A percentile compares a stretch with the other conserved stretches of the same genome.
phyloP scores from a whole-genome alignment of 2,329 filamentous ascomycete genomes.

The Pleomassaria siparia region DNA sequence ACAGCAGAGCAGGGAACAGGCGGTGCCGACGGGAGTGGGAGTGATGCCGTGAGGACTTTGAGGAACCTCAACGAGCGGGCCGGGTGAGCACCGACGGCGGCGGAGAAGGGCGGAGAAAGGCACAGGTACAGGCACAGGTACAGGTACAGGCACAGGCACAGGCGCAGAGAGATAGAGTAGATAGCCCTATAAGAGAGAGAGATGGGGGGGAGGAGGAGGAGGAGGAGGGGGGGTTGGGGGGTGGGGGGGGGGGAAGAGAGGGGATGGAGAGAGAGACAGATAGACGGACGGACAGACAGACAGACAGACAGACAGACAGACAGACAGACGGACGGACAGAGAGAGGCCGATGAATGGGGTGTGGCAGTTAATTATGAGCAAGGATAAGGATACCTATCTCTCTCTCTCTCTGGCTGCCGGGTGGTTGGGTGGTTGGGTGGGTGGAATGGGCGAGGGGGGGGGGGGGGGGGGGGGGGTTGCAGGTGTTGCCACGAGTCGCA shows the following conservation, averaged over 20 bases:
- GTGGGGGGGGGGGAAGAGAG: conserved; percentile 6
- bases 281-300: no score
- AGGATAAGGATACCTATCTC: conserved; percentile 8
- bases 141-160: background rate
- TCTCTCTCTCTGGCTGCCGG: conserved; percentile 10
- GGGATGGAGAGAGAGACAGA: conserved; percentile 1
- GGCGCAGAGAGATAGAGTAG: background rate
- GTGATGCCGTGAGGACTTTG: conserved; percentile 3
- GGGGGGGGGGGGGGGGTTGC: no score
- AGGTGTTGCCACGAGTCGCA: conserved; percentile 16
- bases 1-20: background rate
- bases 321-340: background rate
- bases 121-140: background rate
- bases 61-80: conserved; percentile 8
- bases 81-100: conserved; percentile 5
- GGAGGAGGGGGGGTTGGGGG: no score
- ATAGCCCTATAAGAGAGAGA: background rate
- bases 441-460: no score
- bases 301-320: no score
- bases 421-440: conserved; percentile 10
- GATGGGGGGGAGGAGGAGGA: background rate
- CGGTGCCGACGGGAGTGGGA: conserved; percentile 5
- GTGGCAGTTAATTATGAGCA: conserved; percentile 13
- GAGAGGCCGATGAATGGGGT: background rate
- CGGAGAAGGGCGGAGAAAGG: background rate